Evolutionary conservation across 163 green algal species (phyloP), one percentile per base, ranked within the genome.

Genomic region (Scenedesmus sp.): DNA sequence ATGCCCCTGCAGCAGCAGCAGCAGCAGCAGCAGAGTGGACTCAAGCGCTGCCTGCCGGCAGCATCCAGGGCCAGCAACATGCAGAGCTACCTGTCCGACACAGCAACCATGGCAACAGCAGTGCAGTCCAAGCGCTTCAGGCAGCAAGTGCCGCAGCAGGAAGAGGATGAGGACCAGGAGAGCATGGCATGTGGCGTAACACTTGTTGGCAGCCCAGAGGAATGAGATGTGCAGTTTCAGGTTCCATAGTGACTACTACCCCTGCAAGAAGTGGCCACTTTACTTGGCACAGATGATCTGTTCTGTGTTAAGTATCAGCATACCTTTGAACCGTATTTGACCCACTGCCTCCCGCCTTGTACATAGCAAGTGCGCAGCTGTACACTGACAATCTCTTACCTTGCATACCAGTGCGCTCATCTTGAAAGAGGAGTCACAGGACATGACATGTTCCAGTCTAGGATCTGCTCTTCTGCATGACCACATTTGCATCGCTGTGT

Each of bases 81-180:
- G 65, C 42, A 30, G 16, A 59, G 73, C 68, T 73, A 40, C 85
- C 78, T 46, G 53, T 81, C 65, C 51, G 85, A 83, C 56, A 73
- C 85, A 40, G 85, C 85, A 20, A 89, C 59, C 30, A 33, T 37
- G 46, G 83, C 84, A 18, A 83, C 65, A 22, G 68, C 42, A 44
- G 43, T 70, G 85, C 85, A 89, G 85, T 83, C 85, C 35, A 78
- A 81, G 65, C 84, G 42, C 35, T 61, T 89, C 81, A 86, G 65
- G 65, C 65, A 76, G 20, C 78, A 42, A 82, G 73, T 53, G 43
- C 30, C 22, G n/a, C 85, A 53, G 16, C 76, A 85, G 30, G 22
- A 83, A 24, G 59, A 51, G 20, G 70, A 90, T 13, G 72, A 90
- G 16, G 70, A 90, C 15, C 20, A 85, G 26, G 51, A n/a, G 70